phyloP scores from a whole-genome alignment of 108 stramenopile genomes.

The Hondaea fermentalgiana region DNA sequence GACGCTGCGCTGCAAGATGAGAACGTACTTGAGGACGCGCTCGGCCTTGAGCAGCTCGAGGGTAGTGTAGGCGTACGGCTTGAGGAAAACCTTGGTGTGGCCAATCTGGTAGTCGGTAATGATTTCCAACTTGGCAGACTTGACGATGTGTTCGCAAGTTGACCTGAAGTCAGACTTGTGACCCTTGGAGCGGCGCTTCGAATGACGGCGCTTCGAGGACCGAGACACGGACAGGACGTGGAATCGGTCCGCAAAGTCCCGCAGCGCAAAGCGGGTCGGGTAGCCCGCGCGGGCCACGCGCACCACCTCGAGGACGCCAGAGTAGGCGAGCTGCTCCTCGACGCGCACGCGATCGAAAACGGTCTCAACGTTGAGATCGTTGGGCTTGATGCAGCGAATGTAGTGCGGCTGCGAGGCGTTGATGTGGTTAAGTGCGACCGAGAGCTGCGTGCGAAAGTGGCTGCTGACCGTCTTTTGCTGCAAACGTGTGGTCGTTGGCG shows the following conservation, averaged over 20 bases:
- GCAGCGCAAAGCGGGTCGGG: constrained; percentile 79
- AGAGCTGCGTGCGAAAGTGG: constrained; percentile 32
- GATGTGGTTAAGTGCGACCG: constrained; percentile 56
- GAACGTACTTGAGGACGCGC: constrained; percentile 60
- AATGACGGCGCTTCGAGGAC: background rate
- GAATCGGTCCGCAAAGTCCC: constrained; percentile 78
- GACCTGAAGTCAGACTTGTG: background rate
- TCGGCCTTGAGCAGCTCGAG: constrained; percentile 72
- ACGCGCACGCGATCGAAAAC: constrained; percentile 50
- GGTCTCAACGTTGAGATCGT: constrained; percentile 72
- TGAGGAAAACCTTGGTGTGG: constrained; percentile 81
- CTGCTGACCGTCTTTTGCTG: constrained; percentile 30
- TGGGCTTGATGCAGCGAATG: constrained; percentile 95
- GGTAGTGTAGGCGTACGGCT: constrained; percentile 75
- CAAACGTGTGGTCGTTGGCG: background rate
- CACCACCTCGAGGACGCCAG: constrained; percentile 97
- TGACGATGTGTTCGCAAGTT: background rate
- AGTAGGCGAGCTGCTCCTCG: constrained; percentile 89
- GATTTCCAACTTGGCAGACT: background rate
- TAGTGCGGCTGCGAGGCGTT: constrained; percentile 91
- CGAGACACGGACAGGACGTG: background rate
- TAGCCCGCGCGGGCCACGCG: constrained; percentile 97
- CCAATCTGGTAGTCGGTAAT: constrained; percentile 61
- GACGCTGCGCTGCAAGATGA: constrained; percentile 72
- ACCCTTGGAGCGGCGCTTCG: background rate